Percentiles rank a stretch among this genome's conserved stretches.
Evolutionary conservation across 73 alveolate genomes (phyloP).

Genomic region (Effrenium voratum): DNA sequence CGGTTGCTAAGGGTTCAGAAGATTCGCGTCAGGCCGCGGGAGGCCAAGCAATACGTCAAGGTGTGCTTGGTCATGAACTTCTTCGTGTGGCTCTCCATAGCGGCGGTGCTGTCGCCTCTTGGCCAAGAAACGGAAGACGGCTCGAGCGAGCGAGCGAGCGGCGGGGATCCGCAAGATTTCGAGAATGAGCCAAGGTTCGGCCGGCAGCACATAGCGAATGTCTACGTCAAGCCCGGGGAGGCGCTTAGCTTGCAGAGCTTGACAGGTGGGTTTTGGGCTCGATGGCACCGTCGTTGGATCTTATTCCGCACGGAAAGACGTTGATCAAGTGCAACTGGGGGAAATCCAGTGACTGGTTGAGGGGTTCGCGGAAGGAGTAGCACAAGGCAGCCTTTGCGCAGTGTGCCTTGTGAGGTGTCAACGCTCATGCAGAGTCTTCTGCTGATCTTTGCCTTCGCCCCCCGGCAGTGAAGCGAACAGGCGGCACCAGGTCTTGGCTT

Average conservation of each 20-base stretch:
- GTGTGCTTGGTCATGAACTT: constrained; percentile 47
- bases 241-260: neutral
- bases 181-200: constrained; percentile 22
- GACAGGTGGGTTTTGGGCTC: too few relatives aligned
- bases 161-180: neutral
- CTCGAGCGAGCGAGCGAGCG: neutral
- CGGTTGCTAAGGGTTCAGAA: neutral
- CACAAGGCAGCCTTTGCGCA: too few relatives aligned
- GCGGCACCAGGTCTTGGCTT: neutral
- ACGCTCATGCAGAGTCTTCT: constrained; percentile 52
- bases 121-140: neutral
- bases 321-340: too few relatives aligned
- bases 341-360: too few relatives aligned
- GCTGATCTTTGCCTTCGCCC: constrained; percentile 69
- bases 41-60: constrained; percentile 54
- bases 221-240: constrained; percentile 89
- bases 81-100: constrained; percentile 62
- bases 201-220: constrained; percentile 39
- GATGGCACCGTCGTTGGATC: too few relatives aligned
- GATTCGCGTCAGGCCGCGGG: constrained; percentile 35
- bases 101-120: constrained; percentile 1
- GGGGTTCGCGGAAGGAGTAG: too few relatives aligned
- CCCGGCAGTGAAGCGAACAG: neutral
- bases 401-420: too few relatives aligned
- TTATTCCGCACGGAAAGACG: too few relatives aligned